Conservation (phyloP, 1,284 basidiomycete genomes). For the Sporisorium graminicola region DNA sequence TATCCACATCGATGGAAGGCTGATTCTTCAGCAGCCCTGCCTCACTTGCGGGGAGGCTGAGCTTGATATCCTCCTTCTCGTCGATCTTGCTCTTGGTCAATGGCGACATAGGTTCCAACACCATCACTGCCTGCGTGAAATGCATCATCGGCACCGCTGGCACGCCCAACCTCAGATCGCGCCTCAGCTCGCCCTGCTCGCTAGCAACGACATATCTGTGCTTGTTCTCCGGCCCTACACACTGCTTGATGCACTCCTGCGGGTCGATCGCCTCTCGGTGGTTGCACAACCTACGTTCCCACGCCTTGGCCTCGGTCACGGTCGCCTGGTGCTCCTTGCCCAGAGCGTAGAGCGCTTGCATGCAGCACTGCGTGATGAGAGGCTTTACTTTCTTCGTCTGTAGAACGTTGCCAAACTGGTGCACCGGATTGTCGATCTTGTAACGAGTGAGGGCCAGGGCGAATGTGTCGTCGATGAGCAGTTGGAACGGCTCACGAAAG, state of each 20-base stretch:
- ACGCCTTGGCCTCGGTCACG: conserved; percentile 88
- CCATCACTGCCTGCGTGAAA: conserved; percentile 65
- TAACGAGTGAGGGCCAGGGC: conserved; percentile 54
- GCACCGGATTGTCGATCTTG: conserved; percentile 50
- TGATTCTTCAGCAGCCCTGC: conserved; percentile 24
- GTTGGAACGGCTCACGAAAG: conserved; percentile 67
- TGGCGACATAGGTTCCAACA: conserved; percentile 67
- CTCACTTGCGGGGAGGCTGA: conserved; percentile 43
- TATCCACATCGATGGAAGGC: conserved; percentile 32
- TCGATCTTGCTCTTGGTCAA: conserved; percentile 56
- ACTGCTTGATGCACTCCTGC: conserved; percentile 82
- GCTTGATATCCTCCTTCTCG: conserved; percentile 50
- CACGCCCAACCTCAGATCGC: conserved; percentile 41
- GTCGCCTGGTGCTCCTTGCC: conserved; percentile 37
- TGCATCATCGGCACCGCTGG: conserved; percentile 64
- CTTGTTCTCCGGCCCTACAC: conserved; percentile 55
- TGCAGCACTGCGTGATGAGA: conserved; percentile 68
- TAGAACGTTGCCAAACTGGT: conserved; percentile 55
- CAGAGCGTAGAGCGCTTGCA: conserved; percentile 63
- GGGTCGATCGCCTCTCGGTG: conserved; percentile 84
- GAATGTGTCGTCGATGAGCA: conserved; percentile 65
- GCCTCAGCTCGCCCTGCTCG: conserved; percentile 45
- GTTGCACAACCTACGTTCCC: conserved; percentile 93
- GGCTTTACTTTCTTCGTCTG: conserved; percentile 61
- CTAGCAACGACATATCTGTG: conserved; percentile 66